phyloP scores from a whole-genome alignment of 1,139 yeast genomes.

The Zygosaccharomyces pseudobailii region DNA sequence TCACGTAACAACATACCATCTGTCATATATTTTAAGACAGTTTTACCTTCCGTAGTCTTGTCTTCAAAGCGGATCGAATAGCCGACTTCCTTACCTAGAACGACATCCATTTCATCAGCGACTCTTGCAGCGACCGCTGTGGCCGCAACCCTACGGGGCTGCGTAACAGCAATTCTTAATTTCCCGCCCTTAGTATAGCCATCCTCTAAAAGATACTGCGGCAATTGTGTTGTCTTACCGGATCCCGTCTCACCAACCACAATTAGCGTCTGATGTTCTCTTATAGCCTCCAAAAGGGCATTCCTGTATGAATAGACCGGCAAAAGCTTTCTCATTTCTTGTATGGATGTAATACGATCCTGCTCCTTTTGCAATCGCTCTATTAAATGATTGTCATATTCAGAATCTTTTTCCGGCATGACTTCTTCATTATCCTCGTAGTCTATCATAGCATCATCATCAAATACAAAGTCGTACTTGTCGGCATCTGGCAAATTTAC shows the following conservation, averaged over 20 bases:
- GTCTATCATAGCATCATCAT: slow-evolving; percentile 66
- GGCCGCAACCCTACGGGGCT: slow-evolving; percentile 73
- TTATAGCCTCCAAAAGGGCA: slow-evolving; percentile 53
- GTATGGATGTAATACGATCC: slow-evolving; percentile 38
- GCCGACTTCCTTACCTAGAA: slow-evolving; percentile 60
- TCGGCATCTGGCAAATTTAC: slow-evolving; percentile 45
- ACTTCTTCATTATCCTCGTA: slow-evolving; percentile 49
- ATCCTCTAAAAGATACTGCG: slow-evolving; percentile 80
- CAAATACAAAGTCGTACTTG: slow-evolving; percentile 78
- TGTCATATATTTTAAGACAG: slow-evolving; percentile 71
- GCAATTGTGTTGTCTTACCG: slow-evolving; percentile 92
- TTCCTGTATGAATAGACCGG: slow-evolving; percentile 69
- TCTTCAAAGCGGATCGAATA: slow-evolving; percentile 66
- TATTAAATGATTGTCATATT: slow-evolving; percentile 31
- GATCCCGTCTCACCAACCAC: slow-evolving; percentile 98
- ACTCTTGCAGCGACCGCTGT: slow-evolving; percentile 65
- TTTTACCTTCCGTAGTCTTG: slow-evolving; percentile 44
- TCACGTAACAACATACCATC: slow-evolving; percentile 93
- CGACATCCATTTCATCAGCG: slow-evolving; percentile 58
- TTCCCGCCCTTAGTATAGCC: slow-evolving; percentile 56
- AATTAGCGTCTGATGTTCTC: slow-evolving; percentile 66
- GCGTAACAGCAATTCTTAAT: slow-evolving; percentile 62
- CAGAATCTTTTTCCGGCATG: slow-evolving; percentile 29
- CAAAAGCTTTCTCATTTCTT: slow-evolving; percentile 34
- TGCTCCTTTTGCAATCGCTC: slow-evolving; percentile 41